Conservation (phyloP, 2,329 filamentous ascomycete species). For the Verruconis gallopava region DNA sequence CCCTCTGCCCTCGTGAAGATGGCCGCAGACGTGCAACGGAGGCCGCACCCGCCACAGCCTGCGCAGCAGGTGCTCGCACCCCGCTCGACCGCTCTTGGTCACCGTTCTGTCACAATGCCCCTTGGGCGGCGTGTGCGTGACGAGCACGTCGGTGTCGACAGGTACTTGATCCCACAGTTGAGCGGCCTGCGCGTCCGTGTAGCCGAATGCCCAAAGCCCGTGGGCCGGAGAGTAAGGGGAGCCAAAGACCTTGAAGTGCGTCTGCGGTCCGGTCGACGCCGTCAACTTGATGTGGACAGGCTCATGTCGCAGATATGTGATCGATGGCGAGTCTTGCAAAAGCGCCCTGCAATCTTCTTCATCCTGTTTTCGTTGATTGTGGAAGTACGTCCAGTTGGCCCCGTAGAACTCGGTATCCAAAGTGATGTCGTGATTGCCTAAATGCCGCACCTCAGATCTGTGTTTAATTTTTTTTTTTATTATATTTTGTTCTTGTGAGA, state of each 20-base stretch:
- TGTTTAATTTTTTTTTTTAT: too few relatives aligned
- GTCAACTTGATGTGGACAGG: slow-evolving; percentile 41
- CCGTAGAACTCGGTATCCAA: slow-evolving; percentile 52
- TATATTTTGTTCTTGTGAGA: too few relatives aligned
- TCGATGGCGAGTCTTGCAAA: slow-evolving; percentile 34
- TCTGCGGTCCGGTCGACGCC: slow-evolving; percentile 41
- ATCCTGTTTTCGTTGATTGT: slow-evolving; percentile 30
- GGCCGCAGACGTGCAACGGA: slow-evolving; percentile 68
- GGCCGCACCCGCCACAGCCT: slow-evolving; percentile 67
- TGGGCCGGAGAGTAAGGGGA: slow-evolving; percentile 50
- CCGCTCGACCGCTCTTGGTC: slow-evolving; percentile 47
- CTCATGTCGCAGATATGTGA: slow-evolving; percentile 53
- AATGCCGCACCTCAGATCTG: not conserved
- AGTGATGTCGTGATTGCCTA: slow-evolving; percentile 65
- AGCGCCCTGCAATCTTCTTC: slow-evolving; percentile 41
- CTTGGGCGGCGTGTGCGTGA: slow-evolving; percentile 71
- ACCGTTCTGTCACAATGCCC: slow-evolving; percentile 52
- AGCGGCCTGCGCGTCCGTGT: slow-evolving; percentile 31
- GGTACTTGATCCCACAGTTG: slow-evolving; percentile 54
- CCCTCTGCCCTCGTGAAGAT: slow-evolving; percentile 62
- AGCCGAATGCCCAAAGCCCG: slow-evolving; percentile 56
- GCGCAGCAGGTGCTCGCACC: slow-evolving; percentile 55
- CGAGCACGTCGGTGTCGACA: slow-evolving; percentile 57
- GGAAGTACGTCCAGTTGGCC: slow-evolving; percentile 2
- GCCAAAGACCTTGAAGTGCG: slow-evolving; percentile 54